phyloP scores from a whole-genome alignment of 1,139 yeast species.

The Kodamaea ohmeri region DNA sequence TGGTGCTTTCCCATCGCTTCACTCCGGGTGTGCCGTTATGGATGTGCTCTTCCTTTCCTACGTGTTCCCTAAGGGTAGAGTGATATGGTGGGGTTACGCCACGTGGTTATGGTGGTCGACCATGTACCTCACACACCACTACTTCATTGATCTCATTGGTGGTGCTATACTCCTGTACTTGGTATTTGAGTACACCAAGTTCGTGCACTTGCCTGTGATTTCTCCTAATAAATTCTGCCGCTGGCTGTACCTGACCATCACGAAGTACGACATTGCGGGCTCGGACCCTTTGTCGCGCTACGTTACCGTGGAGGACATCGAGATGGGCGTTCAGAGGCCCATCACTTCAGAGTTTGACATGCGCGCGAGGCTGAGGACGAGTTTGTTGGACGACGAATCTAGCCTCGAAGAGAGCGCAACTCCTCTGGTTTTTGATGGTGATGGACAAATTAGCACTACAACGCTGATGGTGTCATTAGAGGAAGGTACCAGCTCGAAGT shows the following conservation, averaged over 20 bases:
- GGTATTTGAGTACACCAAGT: slow-evolving; percentile 71
- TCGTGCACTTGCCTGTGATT: slow-evolving; percentile 68
- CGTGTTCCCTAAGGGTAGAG: slow-evolving; percentile 68
- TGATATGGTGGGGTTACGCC: slow-evolving; percentile 71
- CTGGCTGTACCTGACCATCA: slow-evolving; percentile 66
- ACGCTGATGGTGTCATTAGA: slow-evolving; percentile 36
- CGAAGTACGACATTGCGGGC: slow-evolving; percentile 25
- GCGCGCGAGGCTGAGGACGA: slow-evolving; percentile 36
- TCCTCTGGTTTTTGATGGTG: slow-evolving; percentile 38
- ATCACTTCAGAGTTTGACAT: slow-evolving; percentile 27
- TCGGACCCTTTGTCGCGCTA: slow-evolving; percentile 33
- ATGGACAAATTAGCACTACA: slow-evolving; percentile 18
- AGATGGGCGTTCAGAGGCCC: slow-evolving; percentile 8
- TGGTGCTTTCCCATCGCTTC: slow-evolving; percentile 97
- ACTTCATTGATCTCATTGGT: slow-evolving; percentile 86
- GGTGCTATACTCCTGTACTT: slow-evolving; percentile 77
- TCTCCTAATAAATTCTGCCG: slow-evolving; percentile 68
- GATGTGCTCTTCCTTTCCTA: slow-evolving; percentile 83
- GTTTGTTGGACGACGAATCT: slow-evolving; percentile 17
- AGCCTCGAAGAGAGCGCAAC: slow-evolving; percentile 34
- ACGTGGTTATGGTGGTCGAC: slow-evolving; percentile 98
- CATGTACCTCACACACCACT: slow-evolving; percentile 95
- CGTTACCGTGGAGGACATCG: slow-evolving; percentile 8
- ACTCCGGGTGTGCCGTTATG: slow-evolving; percentile 91
- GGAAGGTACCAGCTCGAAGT: slow-evolving; percentile 17